Percentiles rank a stretch among this genome's conserved stretches.
Evolutionary conservation across 371 early-diverging fungal genomes (phyloP).

Genomic region (Saksenaea oblongispora): DNA sequence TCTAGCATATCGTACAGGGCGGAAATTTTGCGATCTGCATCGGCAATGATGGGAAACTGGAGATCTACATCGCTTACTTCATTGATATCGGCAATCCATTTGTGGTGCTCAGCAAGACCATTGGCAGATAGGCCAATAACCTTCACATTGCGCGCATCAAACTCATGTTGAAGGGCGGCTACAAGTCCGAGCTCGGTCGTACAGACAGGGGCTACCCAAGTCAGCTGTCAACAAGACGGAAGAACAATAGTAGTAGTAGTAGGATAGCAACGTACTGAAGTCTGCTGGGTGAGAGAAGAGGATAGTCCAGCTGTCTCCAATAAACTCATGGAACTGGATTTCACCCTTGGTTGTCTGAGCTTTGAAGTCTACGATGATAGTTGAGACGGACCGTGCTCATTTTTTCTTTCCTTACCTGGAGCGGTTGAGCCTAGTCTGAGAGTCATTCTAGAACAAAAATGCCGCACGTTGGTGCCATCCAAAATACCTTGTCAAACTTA

Average conservation of each 20-base stretch:
- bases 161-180: slow-evolving; percentile 75
- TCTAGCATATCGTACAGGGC: slow-evolving; percentile 94
- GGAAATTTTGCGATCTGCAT: slow-evolving; percentile 77
- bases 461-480: not conserved
- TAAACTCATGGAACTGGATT: slow-evolving; percentile 85
- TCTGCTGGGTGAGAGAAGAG: slow-evolving; percentile 95
- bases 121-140: slow-evolving; percentile 91
- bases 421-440: slow-evolving; percentile 62
- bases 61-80: slow-evolving; percentile 74
- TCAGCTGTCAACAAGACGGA: not conserved
- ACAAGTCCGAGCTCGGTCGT: slow-evolving; percentile 93
- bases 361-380: slow-evolving; percentile 63
- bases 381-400: not conserved
- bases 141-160: slow-evolving; percentile 78
- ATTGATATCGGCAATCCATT: slow-evolving; percentile 91
- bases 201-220: slow-evolving; percentile 80
- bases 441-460: slow-evolving; percentile 32
- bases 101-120: slow-evolving; percentile 73
- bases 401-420: slow-evolving; percentile 34
- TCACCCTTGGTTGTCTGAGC: slow-evolving; percentile 83
- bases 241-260: too few species aligned
- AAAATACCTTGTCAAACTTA: not conserved
- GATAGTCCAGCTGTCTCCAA: slow-evolving; percentile 83
- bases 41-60: slow-evolving; percentile 91
- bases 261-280: slow-evolving; percentile 63